Base-by-base conservation (phyloP, 169 alveolate genomes). In the Babesia ovata region DNA sequence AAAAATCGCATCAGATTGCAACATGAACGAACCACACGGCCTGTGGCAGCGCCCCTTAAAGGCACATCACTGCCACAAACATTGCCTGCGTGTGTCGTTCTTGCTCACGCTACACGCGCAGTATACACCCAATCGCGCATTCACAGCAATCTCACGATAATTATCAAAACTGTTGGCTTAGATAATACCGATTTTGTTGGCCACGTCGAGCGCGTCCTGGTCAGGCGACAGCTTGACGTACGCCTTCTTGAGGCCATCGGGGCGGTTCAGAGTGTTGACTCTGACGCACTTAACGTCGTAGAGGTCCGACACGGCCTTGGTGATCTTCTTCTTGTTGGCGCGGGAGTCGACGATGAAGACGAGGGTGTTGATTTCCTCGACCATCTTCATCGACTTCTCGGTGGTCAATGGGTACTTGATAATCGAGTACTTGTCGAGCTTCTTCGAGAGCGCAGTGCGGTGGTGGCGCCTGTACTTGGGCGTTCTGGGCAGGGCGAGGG, bases 291-390 rank as follows among this genome's bases (percentile, higher is more conserved):
- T 90, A 85, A 95, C 95, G 69, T 93, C 96, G 91, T 95, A 96
- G 75, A 96, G 93, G 61, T 94, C 89, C 77, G 93, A 88, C 62
- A 97, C 97, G 54, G 99, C 98, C 71, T 91, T 92, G 90, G 94
- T 95, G 75, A 98, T 97, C 89, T 95, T 93, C 54, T 81, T 88
- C 93, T 97, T 98, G 94, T 93, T 94, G 50, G 99, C 98, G 67
- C 93, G 86, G 70, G 90, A 86, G 88, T 93, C 94, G 61, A 95
- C 97, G 53, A 91, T 88, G 92, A 95, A 96, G 63, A 97, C 99
- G 85, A 97, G 92, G 29, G 99, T 97, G 93, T 98, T 98, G 79
- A 96, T 93, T 79, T 97, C 99, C 93, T 98, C 99, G 82, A 97
- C 97, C 93, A 94, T 95, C 93, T 97, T 97, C 97, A 96, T 95